phyloP scores from a whole-genome alignment of 805 yeast species.

The Monosporozyma aerobia region DNA sequence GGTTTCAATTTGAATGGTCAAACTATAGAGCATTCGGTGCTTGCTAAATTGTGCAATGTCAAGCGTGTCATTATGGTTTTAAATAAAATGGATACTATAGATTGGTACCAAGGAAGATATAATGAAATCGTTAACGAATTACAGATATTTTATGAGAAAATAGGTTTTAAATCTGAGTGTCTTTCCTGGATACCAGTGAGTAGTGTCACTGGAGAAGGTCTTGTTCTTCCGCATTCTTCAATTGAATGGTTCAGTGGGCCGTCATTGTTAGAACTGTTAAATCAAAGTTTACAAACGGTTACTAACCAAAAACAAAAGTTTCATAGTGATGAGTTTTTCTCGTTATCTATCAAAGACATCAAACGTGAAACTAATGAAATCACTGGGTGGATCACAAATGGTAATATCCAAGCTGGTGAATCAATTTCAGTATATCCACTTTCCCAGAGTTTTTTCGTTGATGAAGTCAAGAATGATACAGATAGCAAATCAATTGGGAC shows the following conservation, averaged over 20 bases:
- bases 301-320: neutral
- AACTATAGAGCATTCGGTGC: constrained; percentile 7
- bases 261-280: constrained; percentile 1
- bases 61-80: constrained; percentile 6
- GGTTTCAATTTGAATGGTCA: constrained; percentile 11
- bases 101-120: constrained; percentile 87
- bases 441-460: constrained; percentile 31
- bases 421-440: constrained; percentile 49
- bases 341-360: neutral
- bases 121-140: constrained; percentile 82
- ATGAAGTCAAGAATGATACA: constrained; percentile 9
- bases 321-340: neutral
- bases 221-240: constrained; percentile 52
- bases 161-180: constrained; percentile 75
- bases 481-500: constrained; percentile 28
- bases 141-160: constrained; percentile 62
- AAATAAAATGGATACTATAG: constrained; percentile 86
- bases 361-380: neutral
- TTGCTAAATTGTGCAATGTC: neutral
- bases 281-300: neutral
- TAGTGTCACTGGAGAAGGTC: constrained; percentile 89
- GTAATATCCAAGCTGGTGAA: constrained; percentile 64
- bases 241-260: constrained; percentile 15
- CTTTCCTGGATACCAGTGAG: constrained; percentile 88
- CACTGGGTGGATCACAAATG: constrained; percentile 28